A percentile compares a stretch with the other conserved stretches of the same genome.
These are phyloP conservation scores for Citrus australasica DNA, from an alignment of 345 rosid genomes.

Conservation along the genomic window DNA sequence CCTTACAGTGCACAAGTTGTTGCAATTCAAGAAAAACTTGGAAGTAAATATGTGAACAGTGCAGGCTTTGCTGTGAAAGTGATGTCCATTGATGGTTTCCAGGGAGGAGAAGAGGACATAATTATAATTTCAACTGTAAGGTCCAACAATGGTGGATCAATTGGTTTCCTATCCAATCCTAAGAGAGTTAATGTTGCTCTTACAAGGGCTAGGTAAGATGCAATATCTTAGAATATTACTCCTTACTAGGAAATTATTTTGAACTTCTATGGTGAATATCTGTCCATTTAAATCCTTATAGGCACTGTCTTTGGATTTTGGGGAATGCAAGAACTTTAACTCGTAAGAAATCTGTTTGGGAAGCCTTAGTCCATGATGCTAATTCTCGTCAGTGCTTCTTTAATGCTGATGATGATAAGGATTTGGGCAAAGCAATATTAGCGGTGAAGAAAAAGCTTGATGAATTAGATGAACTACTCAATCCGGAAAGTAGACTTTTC, in stretches of 20 bases:
- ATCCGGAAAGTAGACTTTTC: too few relatives aligned
- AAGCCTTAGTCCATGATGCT: slow-evolving; percentile 32
- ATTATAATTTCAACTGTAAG: slow-evolving; percentile 30
- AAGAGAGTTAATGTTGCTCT: slow-evolving; percentile 28
- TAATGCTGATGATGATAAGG: slow-evolving; percentile 36
- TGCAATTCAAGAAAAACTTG: slow-evolving; percentile 32
- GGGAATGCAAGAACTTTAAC: slow-evolving; percentile 40
- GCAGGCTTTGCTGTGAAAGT: slow-evolving; percentile 31
- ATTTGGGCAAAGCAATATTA: slow-evolving; percentile 27
- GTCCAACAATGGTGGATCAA: slow-evolving; percentile 17
- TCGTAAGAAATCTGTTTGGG: slow-evolving; percentile 36
- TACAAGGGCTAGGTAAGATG: slow-evolving; percentile 31
- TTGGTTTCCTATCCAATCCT: slow-evolving; percentile 20
- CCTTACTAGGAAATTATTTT: not conserved
- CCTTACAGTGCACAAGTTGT: slow-evolving; percentile 41
- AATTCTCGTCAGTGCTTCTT: slow-evolving; percentile 43
- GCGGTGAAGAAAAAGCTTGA: slow-evolving; percentile 35
- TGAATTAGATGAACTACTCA: slow-evolving; percentile 33
- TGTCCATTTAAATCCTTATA: too few relatives aligned
- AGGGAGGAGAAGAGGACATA: slow-evolving; percentile 33
- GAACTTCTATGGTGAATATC: not conserved
- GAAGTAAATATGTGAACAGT: slow-evolving; percentile 1
- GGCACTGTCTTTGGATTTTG: slow-evolving; percentile 24
- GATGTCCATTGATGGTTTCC: slow-evolving; percentile 26
- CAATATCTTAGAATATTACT: too few relatives aligned